A percentile compares a stretch with the other conserved stretches of the same genome.
Evolutionary conservation across 768 basidiomycete species (phyloP).

Genomic region (Udeniomyces megalosporus): DNA sequence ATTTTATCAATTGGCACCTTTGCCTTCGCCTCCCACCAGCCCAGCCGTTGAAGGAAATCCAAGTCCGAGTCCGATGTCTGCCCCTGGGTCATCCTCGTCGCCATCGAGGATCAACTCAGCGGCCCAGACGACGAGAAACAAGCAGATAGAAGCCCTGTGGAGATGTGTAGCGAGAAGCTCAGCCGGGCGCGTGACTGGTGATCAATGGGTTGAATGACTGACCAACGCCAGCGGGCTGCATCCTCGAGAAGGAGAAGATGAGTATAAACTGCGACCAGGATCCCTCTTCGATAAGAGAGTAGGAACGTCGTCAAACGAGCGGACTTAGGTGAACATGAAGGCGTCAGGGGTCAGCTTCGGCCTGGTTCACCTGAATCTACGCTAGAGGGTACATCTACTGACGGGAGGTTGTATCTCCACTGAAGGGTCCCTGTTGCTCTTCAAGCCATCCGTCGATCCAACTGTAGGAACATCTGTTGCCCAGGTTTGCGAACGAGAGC

Average conservation of each 20-base stretch:
- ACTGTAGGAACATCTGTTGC: constrained; percentile 50
- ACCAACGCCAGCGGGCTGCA: not conserved
- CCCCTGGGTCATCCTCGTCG: not conserved
- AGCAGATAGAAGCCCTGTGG: constrained; percentile 1
- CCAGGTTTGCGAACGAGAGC: constrained; percentile 37
- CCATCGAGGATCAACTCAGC: constrained; percentile 13
- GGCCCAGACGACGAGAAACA: constrained; percentile 14
- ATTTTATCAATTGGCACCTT: too few relatives aligned
- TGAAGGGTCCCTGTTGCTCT: constrained; percentile 15
- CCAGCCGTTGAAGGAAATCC: too few relatives aligned
- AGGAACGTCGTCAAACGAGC: constrained; percentile 53
- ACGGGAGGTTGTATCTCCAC: not conserved
- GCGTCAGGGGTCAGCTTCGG: too few relatives aligned
- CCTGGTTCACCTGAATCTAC: not conserved
- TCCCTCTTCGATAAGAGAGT: constrained; percentile 64
- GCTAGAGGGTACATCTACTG: not conserved
- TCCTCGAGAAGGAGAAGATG: constrained; percentile 41
- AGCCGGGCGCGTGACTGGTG: not conserved
- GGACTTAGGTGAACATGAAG: not conserved
- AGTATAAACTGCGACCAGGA: constrained; percentile 75
- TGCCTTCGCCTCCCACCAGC: too few relatives aligned
- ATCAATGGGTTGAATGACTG: not conserved
- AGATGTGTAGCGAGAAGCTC: not conserved
- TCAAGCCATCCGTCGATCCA: constrained; percentile 63
- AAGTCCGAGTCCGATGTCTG: not conserved